Percentiles rank a stretch among this genome's conserved stretches.
Evolutionary conservation across 768 basidiomycete genomes (phyloP).

Genomic region (Leccinum disarticulatum): DNA sequence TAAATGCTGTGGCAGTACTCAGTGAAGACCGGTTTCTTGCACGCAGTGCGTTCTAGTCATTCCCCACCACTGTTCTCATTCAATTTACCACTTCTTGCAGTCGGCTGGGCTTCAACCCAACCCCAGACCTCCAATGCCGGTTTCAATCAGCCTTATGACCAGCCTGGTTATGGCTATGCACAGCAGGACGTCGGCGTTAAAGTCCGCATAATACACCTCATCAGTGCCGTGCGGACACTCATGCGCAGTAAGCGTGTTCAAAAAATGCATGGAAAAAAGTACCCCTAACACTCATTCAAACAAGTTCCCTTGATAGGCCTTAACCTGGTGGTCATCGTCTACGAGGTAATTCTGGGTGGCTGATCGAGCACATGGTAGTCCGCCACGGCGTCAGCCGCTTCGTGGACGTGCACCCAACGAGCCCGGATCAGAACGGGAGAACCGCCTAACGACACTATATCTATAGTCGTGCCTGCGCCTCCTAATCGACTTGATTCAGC

Average conservation of each 20-base stretch:
- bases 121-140: constrained; percentile 53
- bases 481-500: constrained; percentile 47
- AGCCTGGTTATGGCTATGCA: constrained; percentile 54
- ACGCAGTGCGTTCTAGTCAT: constrained; percentile 58
- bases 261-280: constrained; percentile 10
- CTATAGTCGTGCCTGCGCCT: constrained; percentile 8
- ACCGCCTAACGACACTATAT: constrained; percentile 9
- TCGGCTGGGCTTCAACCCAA: constrained; percentile 84
- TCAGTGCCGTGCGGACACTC: constrained; percentile 91
- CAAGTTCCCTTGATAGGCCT: constrained; percentile 89
- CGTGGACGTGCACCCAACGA: constrained; percentile 14
- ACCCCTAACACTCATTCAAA: constrained; percentile 19
- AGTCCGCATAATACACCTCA: constrained; percentile 85
- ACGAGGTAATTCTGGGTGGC: constrained; percentile 73
- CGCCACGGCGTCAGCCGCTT: constrained; percentile 8
- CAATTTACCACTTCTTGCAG: constrained; percentile 41
- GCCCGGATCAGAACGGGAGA: constrained; percentile 9
- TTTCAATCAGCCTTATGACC: constrained; percentile 70
- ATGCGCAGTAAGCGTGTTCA: constrained; percentile 83
- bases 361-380: constrained; percentile 28
- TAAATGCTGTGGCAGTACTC: constrained; percentile 93
- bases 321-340: constrained; percentile 85
- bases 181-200: constrained; percentile 73
- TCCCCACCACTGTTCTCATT: constrained; percentile 11
- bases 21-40: constrained; percentile 97